Base-by-base conservation (phyloP, 768 basidiomycete species). In the Suillus subalutaceus region DNA sequence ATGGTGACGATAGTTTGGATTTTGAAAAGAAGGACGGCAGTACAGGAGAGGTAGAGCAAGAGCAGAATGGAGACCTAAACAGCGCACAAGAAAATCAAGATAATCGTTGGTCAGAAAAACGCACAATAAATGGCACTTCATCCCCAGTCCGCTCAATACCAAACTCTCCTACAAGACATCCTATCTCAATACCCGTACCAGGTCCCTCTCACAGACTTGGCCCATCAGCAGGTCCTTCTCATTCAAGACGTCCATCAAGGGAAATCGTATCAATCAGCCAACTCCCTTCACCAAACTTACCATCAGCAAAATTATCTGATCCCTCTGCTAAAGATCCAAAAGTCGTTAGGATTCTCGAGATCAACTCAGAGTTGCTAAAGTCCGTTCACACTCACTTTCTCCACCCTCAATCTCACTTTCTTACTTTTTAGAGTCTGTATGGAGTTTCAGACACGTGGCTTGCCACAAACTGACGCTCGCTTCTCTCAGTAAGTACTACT, bases 321-420 rank as follows among this genome's bases (percentile, higher is more conserved):
- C 59, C 69, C 66, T 61, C 68, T 52, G 63, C 68, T 63, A 63
- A 69, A 63, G 76, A 84, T 66, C 73, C 85, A 40, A 92, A 89
- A 77, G 88, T 88, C 44, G 79, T 82, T 44, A 77, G 84, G 12
- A 82, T 93, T 53, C 75, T 93, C 52, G 88, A 90, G 64, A 78
- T 93, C 41, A 93, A 93, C 68, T 77, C 82, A 0, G 90, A 92
- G 67, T 77, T 93, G 48, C 75, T 93, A 65, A 89, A 84, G 92
- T 93, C 64, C 44, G 84, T 75, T 40, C 68, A 30, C 16, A 37
- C 20, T 67, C 38, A 53, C 55, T n/a, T 32, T 46, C 12, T 52
- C 59, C 48, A 26, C 18, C 62, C 62, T 59, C 62, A 16, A 50
- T 38, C 53, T 67, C 30, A 64, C 50, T 46, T 63, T 65, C 60